phyloP scores from a whole-genome alignment of 208 protist genomes.

The Leishmania amazonensis region DNA sequence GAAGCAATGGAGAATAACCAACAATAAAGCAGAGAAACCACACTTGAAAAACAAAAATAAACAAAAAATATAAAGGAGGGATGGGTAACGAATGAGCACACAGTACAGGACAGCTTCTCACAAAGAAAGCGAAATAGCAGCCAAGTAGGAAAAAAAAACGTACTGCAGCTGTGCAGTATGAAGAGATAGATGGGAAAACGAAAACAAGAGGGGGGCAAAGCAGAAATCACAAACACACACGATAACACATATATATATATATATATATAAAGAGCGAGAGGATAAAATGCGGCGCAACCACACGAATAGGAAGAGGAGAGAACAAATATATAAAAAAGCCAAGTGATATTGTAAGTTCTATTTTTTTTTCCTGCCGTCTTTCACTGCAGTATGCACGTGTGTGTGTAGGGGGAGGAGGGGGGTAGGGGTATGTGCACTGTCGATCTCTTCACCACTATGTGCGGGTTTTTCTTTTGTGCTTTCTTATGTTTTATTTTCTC shows the following conservation, averaged over 20 bases:
- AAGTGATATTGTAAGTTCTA: background rate
- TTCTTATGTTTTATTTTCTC: background rate
- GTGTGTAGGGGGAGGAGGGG: background rate
- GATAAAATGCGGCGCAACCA: no score
- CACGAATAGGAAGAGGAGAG: background rate
- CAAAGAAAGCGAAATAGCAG: background rate
- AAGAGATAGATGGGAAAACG: background rate
- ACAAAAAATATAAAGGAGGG: slow-evolving; percentile 1
- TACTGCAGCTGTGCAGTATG: background rate
- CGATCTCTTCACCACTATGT: background rate
- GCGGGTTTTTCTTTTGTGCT: background rate
- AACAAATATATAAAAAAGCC: background rate
- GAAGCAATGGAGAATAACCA: background rate
- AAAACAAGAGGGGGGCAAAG: background rate
- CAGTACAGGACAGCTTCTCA: background rate
- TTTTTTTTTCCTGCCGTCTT: background rate
- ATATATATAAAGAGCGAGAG: background rate
- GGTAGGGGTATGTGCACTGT: background rate
- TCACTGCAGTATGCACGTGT: background rate
- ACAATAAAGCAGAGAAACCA: background rate
- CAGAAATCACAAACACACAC: background rate
- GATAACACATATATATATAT: background rate
- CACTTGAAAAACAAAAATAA: background rate
- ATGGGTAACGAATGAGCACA: background rate
- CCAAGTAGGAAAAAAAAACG: background rate